Evolutionary conservation across 495 filamentous ascomycete species (phyloP), one percentile per base, ranked within the genome.

Genomic region (Trichoderma virens): DNA sequence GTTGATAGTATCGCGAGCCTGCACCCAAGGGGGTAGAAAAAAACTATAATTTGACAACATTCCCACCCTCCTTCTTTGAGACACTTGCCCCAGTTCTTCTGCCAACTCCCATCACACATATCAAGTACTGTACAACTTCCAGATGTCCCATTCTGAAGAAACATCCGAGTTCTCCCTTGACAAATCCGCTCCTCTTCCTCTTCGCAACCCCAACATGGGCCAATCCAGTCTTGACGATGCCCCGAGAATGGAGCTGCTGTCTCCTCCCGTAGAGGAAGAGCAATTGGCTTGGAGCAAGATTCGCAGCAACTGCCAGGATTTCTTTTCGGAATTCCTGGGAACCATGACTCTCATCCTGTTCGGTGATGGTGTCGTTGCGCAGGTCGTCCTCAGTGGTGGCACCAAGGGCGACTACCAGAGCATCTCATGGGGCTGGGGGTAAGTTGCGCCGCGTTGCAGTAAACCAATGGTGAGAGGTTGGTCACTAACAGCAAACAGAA

Each of bases 271-370:
- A 16, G 51, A 56, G 8, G 51, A 56, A 30, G 51, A 56, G 51
- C 51, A 28, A 25, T 9, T 56, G 51, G 51, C 51, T n/a, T 85
- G 83, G 84, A 80, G 73, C 64, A 72, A 72, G 30, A 72, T 84
- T 23, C 73, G 83, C 20, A 72, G 72, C 3, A 65, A 71, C 11
- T 66, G 81, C n/a, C 74, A 79, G 59, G 84, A 86, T 60, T 83
- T 83, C 0, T 79, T 86, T 59, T 80, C 85, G 0, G 86, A 89
- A 61, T 87, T 88, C 74, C 82, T 85, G 60, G 86, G 86, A 2
- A 84, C 80, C 0, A 81, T 87, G 78, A 83, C 87, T 23, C 60
- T 88, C 65, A 75, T 88, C 61, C 72, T 88, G 27, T 88, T 88
- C 70, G 86, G 86, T 31, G 77, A 88, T 65, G 86, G 85, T 2